Evolutionary conservation across 176 grass and related monocot genomes (phyloP).

Genomic region (Bothriochloa decipiens): DNA sequence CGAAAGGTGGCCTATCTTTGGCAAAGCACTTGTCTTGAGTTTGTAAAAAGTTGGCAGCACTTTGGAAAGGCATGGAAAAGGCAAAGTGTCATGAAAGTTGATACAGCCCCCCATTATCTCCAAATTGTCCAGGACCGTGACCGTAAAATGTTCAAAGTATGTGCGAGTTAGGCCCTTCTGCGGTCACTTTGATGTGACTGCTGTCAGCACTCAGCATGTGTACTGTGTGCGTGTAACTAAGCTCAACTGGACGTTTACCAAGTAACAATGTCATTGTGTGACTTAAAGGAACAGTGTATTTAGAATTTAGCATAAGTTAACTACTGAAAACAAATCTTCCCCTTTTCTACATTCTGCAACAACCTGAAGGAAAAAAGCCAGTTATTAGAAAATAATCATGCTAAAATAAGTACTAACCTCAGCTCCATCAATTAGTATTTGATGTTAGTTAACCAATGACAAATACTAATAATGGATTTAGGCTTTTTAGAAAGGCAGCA

Average conservation of each 20-base stretch:
- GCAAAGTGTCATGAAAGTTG: constrained; percentile 37
- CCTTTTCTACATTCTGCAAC: background rate
- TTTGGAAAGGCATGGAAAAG: constrained; percentile 57
- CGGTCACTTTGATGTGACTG: constrained; percentile 3
- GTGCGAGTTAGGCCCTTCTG: constrained; percentile 27
- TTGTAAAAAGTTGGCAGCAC: constrained; percentile 53
- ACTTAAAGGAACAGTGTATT: too few species aligned
- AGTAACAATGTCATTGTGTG: background rate
- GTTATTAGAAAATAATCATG: too few species aligned
- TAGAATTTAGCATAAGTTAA: background rate
- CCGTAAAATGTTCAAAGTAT: constrained; percentile 22
- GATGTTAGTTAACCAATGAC: too few species aligned
- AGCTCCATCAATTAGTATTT: too few species aligned
- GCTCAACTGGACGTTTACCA: background rate
- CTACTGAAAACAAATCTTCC: background rate
- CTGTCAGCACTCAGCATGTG: constrained; percentile 9
- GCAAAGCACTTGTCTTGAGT: constrained; percentile 56
- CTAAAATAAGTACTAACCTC: too few species aligned
- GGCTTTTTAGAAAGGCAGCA: too few species aligned
- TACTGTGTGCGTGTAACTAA: background rate
- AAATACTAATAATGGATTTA: too few species aligned
- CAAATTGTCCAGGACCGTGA: constrained; percentile 43
- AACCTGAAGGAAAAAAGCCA: too few species aligned
- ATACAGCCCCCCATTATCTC: constrained; percentile 45
- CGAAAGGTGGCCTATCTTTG: constrained; percentile 43